Percentiles rank a stretch among this genome's conserved stretches.
These are phyloP conservation scores for Pythium oligandrum DNA, from an alignment of 352 stramenopile genomes.

Conservation along the genomic window DNA sequence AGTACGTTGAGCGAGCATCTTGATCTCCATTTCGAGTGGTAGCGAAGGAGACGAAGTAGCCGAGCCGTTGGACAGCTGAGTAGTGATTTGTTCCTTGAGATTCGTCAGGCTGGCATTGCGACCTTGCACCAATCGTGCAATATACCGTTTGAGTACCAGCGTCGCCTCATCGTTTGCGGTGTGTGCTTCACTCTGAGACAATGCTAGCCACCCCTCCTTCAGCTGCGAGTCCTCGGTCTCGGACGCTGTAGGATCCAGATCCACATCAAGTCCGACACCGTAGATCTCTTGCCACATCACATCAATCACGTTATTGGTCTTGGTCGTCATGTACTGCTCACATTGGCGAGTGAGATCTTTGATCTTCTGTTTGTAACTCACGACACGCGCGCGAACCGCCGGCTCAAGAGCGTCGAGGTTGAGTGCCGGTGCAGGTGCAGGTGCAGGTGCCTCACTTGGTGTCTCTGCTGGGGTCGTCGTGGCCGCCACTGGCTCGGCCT, in stretches of 20 bases:
- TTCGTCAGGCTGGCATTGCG: conserved; percentile 19
- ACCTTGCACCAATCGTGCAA: conserved; percentile 23
- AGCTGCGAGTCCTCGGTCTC: not conserved
- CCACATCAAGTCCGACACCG: conserved; percentile 47
- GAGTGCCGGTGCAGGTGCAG: too few species aligned
- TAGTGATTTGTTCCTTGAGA: conserved; percentile 11
- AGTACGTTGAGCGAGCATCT: conserved; percentile 78
- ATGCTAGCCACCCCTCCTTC: not conserved
- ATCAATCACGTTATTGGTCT: conserved; percentile 19
- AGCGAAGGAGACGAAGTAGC: conserved; percentile 13
- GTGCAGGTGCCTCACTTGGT: too few species aligned
- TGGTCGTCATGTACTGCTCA: conserved; percentile 22
- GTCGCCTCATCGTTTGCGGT: not conserved
- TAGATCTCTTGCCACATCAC: conserved; percentile 72
- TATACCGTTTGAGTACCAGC: conserved; percentile 16
- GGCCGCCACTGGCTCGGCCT: too few species aligned
- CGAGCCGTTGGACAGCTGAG: not conserved
- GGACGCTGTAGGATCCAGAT: conserved; percentile 29
- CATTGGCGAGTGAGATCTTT: conserved; percentile 59
- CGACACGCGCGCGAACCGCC: conserved; percentile 50
- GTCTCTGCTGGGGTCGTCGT: conserved; percentile 7
- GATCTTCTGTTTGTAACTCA: conserved; percentile 71
- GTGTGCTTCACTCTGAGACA: not conserved
- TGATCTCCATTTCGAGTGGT: conserved; percentile 82
- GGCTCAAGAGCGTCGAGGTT: conserved; percentile 31